phyloP scores from a whole-genome alignment of 2,329 filamentous ascomycete species.

The Trichoderma simmonsii region DNA sequence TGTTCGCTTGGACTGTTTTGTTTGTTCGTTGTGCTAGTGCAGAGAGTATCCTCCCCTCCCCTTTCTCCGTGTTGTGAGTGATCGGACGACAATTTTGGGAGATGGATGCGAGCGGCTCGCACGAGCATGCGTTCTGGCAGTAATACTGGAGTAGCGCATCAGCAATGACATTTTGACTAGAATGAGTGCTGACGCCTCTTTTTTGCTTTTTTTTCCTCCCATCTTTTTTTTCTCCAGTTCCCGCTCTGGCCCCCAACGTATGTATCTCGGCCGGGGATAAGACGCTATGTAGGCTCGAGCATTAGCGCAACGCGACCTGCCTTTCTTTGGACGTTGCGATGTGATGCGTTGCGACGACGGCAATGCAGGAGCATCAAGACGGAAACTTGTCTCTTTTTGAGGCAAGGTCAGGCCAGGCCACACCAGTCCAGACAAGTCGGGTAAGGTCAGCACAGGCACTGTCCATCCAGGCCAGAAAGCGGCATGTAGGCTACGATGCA shows the following conservation, averaged over 20 bases:
- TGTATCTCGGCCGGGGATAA: not conserved
- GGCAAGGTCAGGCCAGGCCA: not conserved
- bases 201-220: not conserved
- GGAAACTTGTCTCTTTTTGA: not conserved
- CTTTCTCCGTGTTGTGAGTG: not conserved
- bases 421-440: not conserved
- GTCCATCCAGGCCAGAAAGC: not conserved
- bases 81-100: not conserved
- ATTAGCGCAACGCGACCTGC: not conserved
- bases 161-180: slow-evolving; percentile 1
- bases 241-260: slow-evolving; percentile 3
- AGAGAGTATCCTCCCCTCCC: not conserved
- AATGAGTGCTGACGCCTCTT: slow-evolving; percentile 1
- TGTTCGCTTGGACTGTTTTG: not conserved
- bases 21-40: not conserved
- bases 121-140: not conserved
- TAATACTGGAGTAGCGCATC: not conserved
- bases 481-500: not conserved
- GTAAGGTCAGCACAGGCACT: not conserved
- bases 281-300: slow-evolving; percentile 2
- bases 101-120: not conserved
- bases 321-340: not conserved
- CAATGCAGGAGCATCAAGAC: slow-evolving; percentile 3
- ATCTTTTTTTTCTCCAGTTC: not conserved
- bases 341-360: slow-evolving; percentile 6